Base-by-base conservation (phyloP, 352 stramenopile genomes). In the Phytophthora crassamura region DNA sequence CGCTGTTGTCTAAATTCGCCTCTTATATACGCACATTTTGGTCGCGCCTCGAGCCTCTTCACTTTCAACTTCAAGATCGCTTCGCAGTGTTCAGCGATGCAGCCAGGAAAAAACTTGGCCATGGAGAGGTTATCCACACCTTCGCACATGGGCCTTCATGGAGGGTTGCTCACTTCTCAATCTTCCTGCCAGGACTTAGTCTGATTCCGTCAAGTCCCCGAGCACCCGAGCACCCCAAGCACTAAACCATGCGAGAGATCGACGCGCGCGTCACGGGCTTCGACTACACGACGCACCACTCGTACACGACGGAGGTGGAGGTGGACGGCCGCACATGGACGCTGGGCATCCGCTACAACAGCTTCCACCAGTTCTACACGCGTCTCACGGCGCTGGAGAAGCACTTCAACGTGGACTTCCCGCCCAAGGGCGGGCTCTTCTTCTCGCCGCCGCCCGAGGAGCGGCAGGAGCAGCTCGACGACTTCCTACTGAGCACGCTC, bases 271-370 rank as follows among this genome's bases (percentile, higher is more conserved):
- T 87, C 28, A 78, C 50, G 12, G 78, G 78, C 33, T 87, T 87
- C 35, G 51, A 71, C 48, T 72, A 81, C 55, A 58, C 74, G 12
- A 73, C 67, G 16, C 53, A 71, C 52, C 61, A 84, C 56, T 62
- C 66, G 35, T 88, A 88, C 69, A 79, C 60, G 16, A 88, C 79
- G 12, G 60, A 86, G 16, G 79, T 88, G 39, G 57, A 69, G 22
- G 67, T 84, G 33, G 60, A 83, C 42, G 73, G 62, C 41, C 52
- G 52, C 38, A 54, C 54, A 4, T 93, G 84, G 82, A 64, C 63
- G 25, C 60, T 93, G 16, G 58, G 38, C 6, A 67, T 93, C 35
- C 84, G 84, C 49, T 93, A 91, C 71, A 87, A 75, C 65, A 75
- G 74, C 7, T 91, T 90, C 68, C 76, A 73, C 50, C 58, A 71